Conservation (phyloP, 2,329 filamentous ascomycete genomes). For the Tolypocladium sp. region DNA sequence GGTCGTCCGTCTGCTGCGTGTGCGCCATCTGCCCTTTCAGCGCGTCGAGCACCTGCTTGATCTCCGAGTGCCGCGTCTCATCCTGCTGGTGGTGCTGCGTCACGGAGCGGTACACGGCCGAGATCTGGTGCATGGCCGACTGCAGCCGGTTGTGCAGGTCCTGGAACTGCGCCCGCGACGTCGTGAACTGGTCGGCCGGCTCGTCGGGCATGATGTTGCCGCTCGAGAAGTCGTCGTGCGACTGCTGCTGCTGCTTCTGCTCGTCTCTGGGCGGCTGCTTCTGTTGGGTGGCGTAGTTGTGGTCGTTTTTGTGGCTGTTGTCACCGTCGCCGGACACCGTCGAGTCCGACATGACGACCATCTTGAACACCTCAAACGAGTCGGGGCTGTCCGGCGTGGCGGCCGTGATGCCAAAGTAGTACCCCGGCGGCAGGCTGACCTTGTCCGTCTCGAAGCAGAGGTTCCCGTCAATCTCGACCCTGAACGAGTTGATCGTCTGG, state of each 20-base stretch:
- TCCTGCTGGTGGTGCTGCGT: slow-evolving; percentile 38
- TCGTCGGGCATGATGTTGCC: slow-evolving; percentile 33
- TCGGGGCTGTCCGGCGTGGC: slow-evolving; percentile 86
- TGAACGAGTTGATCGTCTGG: slow-evolving; percentile 56
- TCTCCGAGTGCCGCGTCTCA: slow-evolving; percentile 48
- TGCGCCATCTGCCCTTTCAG: slow-evolving; percentile 36
- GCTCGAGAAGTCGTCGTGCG: neutral
- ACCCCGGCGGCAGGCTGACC: slow-evolving; percentile 68
- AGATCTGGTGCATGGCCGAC: slow-evolving; percentile 59
- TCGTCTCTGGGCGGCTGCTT: slow-evolving; percentile 18
- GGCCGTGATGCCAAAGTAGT: slow-evolving; percentile 80
- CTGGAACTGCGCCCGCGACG: slow-evolving; percentile 57
- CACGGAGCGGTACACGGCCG: slow-evolving; percentile 50
- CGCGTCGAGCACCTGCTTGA: slow-evolving; percentile 36
- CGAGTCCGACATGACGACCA: slow-evolving; percentile 59
- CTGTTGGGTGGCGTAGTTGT: slow-evolving; percentile 6
- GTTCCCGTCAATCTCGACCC: slow-evolving; percentile 70
- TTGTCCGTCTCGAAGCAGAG: slow-evolving; percentile 78
- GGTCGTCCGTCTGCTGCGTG: slow-evolving; percentile 32
- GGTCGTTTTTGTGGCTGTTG: slow-evolving; percentile 4
- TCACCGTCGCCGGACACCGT: slow-evolving; percentile 10
- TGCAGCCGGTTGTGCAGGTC: slow-evolving; percentile 83
- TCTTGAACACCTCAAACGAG: slow-evolving; percentile 87
- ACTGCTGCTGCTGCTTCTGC: slow-evolving; percentile 20
- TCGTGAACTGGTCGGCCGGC: slow-evolving; percentile 36